Conservation (phyloP, 306 rosid species). For the Crotalaria pallida region DNA sequence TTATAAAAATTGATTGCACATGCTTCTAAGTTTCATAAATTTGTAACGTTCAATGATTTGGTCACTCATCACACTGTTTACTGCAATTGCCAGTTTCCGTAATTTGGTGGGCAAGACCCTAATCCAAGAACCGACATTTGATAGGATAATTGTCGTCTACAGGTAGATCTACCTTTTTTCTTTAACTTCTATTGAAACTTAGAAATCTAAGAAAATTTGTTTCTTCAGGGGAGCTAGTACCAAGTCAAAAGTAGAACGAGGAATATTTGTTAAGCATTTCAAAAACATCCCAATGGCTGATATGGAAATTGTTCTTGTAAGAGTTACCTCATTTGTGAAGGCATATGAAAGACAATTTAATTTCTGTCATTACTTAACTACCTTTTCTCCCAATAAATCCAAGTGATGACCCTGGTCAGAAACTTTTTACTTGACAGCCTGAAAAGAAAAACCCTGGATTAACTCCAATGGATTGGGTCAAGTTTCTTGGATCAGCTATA, state of each 20-base stretch:
- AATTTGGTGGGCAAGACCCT: constrained; percentile 62
- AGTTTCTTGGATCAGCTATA: constrained; percentile 73
- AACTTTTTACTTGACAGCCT: constrained; percentile 58
- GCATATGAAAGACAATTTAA: constrained; percentile 48
- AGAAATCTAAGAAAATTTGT: constrained; percentile 34
- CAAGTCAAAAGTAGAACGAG: constrained; percentile 51
- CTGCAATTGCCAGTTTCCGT: constrained; percentile 41
- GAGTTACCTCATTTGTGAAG: constrained; percentile 52
- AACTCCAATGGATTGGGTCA: constrained; percentile 99
- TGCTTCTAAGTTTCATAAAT: constrained; percentile 11
- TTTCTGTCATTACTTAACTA: constrained; percentile 46
- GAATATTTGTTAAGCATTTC: constrained; percentile 92
- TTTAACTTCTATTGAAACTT: constrained; percentile 8
- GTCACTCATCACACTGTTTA: constrained; percentile 16
- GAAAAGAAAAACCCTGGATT: constrained; percentile 97
- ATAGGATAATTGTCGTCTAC: constrained; percentile 86
- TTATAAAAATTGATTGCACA: neutral
- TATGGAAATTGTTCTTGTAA: constrained; percentile 96
- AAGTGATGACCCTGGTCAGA: constrained; percentile 21
- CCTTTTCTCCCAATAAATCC: constrained; percentile 7
- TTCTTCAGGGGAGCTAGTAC: constrained; percentile 59
- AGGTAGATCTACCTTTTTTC: constrained; percentile 45
- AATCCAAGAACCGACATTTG: constrained; percentile 97
- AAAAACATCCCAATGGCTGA: constrained; percentile 97
- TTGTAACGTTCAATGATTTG: neutral